These are phyloP conservation scores for Capillidium heterosporum DNA, from an alignment of 371 early-diverging fungal genomes.

Conservation along the genomic window DNA sequence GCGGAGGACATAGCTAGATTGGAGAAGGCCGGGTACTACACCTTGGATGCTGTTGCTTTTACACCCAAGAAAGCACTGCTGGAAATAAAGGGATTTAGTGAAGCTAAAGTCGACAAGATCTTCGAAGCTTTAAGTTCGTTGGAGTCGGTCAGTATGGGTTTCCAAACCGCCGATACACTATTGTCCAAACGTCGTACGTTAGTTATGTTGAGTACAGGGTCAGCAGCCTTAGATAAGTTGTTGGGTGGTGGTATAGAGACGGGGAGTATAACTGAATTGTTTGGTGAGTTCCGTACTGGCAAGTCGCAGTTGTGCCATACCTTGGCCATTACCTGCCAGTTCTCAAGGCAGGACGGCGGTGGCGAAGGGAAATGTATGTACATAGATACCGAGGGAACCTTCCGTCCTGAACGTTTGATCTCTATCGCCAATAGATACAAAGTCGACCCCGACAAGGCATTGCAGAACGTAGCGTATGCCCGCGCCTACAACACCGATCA, in stretches of 20 bases:
- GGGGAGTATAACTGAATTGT: constrained; percentile 97
- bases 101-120: constrained; percentile 97
- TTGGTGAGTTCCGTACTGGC: constrained; percentile 99
- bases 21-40: constrained; percentile 82
- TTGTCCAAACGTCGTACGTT: constrained; percentile 76
- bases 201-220: constrained; percentile 87
- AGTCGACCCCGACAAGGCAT: constrained; percentile 69
- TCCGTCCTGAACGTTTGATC: constrained; percentile 84
- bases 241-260: constrained; percentile 97
- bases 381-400: constrained; percentile 99
- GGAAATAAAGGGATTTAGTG: constrained; percentile 94
- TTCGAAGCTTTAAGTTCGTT: constrained; percentile 63
- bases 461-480: constrained; percentile 95
- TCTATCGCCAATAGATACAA: constrained; percentile 84
- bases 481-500: constrained; percentile 98
- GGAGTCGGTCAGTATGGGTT: constrained; percentile 83
- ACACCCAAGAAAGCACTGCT: constrained; percentile 89
- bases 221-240: constrained; percentile 87
- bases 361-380: constrained; percentile 95
- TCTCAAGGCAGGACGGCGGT: constrained; percentile 74
- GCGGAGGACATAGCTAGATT: constrained; percentile 74
- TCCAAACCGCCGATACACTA: constrained; percentile 91
- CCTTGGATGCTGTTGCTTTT: constrained; percentile 92
- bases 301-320: constrained; percentile 99
- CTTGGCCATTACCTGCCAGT: constrained; percentile 94